phyloP scores from a whole-genome alignment of 495 filamentous ascomycete genomes.

The Penicillium riverlandense region DNA sequence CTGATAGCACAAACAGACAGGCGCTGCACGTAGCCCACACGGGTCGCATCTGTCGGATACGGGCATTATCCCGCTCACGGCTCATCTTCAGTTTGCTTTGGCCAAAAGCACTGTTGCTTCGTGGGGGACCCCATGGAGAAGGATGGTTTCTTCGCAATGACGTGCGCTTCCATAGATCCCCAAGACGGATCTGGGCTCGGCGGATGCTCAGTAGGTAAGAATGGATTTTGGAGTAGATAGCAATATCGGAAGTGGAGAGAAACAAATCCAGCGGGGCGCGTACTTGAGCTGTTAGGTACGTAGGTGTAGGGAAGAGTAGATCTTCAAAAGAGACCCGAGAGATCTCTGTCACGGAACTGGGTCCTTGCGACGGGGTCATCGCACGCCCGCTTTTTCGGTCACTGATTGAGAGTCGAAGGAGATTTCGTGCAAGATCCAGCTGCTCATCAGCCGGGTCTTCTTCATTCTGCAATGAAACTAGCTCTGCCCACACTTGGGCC shows the following conservation, averaged over 20 bases:
- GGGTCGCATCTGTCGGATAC: conserved; percentile 59
- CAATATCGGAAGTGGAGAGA: conserved; percentile 64
- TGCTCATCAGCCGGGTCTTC: conserved; percentile 67
- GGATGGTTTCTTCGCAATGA: conserved; percentile 69
- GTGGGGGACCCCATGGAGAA: conserved; percentile 55
- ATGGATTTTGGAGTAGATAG: conserved; percentile 73
- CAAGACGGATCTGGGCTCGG: conserved; percentile 71
- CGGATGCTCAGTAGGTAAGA: conserved; percentile 81
- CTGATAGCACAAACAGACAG: conserved; percentile 78
- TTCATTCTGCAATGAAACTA: conserved; percentile 65
- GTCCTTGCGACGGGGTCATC: conserved; percentile 26
- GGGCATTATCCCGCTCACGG: conserved; percentile 49
- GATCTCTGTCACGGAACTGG: conserved; percentile 16
- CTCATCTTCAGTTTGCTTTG: conserved; percentile 46
- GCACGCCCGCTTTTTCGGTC: conserved; percentile 15
- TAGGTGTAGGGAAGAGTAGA: conserved; percentile 72
- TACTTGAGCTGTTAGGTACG: conserved; percentile 62
- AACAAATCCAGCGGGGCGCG: conserved; percentile 83
- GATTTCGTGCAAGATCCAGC: conserved; percentile 71
- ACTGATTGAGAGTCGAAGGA: conserved; percentile 60
- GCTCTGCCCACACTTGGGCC: conserved; percentile 64
- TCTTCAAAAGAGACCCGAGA: conserved; percentile 58
- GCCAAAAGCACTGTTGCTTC: conserved; percentile 51
- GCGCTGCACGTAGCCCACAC: conserved; percentile 83
- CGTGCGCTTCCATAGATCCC: conserved; percentile 77